These are phyloP conservation scores for Evansstolkia leycettana DNA, from an alignment of 495 filamentous ascomycete genomes.

Conservation along the genomic window DNA sequence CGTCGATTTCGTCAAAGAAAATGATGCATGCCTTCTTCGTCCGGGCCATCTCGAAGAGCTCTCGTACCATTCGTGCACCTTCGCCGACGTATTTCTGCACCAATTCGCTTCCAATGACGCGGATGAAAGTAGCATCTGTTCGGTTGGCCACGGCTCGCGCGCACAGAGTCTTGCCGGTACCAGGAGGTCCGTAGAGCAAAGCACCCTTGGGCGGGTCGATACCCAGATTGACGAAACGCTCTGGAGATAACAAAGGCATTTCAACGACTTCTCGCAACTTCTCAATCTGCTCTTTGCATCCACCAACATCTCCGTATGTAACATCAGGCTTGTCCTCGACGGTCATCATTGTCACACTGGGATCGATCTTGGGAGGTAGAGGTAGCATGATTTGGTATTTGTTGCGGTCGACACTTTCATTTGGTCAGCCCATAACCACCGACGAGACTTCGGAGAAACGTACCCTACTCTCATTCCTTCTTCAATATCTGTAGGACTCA, in stretches of 20 bases:
- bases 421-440: conserved; percentile 1
- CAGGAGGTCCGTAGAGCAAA: conserved; percentile 89
- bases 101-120: conserved; percentile 92
- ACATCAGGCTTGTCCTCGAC: conserved; percentile 99
- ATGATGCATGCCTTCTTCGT: conserved; percentile 99
- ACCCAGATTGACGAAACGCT: conserved; percentile 92
- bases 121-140: conserved; percentile 96
- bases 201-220: conserved; percentile 98
- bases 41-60: conserved; percentile 98
- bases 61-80: conserved; percentile 93
- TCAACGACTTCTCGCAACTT: conserved; percentile 97
- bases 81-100: conserved; percentile 99
- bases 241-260: conserved; percentile 91
- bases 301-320: conserved; percentile 96
- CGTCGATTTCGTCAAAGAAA: conserved; percentile 99
- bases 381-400: conserved; percentile 98
- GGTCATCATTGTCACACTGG: conserved; percentile 99
- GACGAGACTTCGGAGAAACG: conserved; percentile 13
- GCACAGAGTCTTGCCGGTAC: conserved; percentile 96
- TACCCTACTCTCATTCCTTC: conserved; percentile 96
- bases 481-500: conserved; percentile 97
- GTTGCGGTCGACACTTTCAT: conserved; percentile 78
- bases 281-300: conserved; percentile 98
- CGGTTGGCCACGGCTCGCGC: conserved; percentile 93
- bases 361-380: conserved; percentile 97